These are phyloP conservation scores for Phytophthora quininea DNA, from an alignment of 352 stramenopile species.

Conservation along the genomic window DNA sequence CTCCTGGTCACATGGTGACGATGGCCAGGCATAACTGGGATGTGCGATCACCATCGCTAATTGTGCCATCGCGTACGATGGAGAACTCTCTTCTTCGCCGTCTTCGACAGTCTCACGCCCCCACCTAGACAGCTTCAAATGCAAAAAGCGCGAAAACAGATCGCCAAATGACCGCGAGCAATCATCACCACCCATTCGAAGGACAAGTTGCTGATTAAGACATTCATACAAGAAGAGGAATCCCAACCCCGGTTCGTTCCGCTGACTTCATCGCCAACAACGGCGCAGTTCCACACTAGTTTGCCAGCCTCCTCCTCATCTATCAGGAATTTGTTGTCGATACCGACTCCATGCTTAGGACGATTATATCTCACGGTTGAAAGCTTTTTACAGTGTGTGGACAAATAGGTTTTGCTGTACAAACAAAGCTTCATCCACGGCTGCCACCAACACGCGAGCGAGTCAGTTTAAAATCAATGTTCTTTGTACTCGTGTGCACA, in stretches of 20 bases:
- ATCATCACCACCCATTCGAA: constrained; percentile 73
- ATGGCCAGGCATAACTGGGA: constrained; percentile 58
- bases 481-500: constrained; percentile 19
- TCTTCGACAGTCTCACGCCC: constrained; percentile 85
- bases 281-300: constrained; percentile 82
- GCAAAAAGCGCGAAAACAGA: constrained; percentile 73
- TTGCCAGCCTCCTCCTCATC: constrained; percentile 82
- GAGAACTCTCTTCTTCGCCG: constrained; percentile 79
- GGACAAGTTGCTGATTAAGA: constrained; percentile 66
- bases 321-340: constrained; percentile 71
- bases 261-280: constrained; percentile 85
- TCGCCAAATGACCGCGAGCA: constrained; percentile 82
- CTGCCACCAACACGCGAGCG: constrained; percentile 81
- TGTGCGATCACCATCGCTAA: constrained; percentile 74
- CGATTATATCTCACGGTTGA: constrained; percentile 87
- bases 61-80: constrained; percentile 79
- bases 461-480: constrained; percentile 69
- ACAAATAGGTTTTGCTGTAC: constrained; percentile 77
- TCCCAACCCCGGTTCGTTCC: constrained; percentile 79
- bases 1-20: constrained; percentile 69
- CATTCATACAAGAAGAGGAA: constrained; percentile 89
- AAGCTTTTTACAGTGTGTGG: constrained; percentile 78
- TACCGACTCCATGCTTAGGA: constrained; percentile 59
- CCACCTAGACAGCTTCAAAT: constrained; percentile 87
- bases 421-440: constrained; percentile 87